Evolutionary conservation across 2,329 filamentous ascomycete genomes (phyloP).

Genomic region (Emericellopsis cladophorae): DNA sequence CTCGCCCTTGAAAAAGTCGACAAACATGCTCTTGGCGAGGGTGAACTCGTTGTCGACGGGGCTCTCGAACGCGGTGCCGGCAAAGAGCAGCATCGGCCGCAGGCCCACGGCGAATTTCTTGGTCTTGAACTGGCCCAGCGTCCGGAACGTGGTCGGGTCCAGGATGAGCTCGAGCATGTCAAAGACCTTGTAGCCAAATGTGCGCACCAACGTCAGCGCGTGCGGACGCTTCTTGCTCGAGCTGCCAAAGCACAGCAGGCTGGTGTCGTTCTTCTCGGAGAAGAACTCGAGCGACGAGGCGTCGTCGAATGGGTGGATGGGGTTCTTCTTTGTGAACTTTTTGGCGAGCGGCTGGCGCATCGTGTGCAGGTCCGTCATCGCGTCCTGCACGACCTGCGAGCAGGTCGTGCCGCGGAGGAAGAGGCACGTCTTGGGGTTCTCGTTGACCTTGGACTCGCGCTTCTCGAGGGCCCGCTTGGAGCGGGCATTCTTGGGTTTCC

Average conservation of each 20-base stretch:
- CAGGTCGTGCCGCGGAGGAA: constrained; percentile 82
- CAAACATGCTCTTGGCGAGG: constrained; percentile 72
- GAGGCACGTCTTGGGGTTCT: constrained; percentile 83
- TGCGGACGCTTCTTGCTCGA: constrained; percentile 95
- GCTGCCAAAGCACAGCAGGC: constrained; percentile 70
- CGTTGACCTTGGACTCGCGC: constrained; percentile 74
- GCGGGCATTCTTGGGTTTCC: constrained; percentile 61
- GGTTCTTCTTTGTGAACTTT: constrained; percentile 95
- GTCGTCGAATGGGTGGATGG: constrained; percentile 89
- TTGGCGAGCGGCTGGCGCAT: constrained; percentile 76
- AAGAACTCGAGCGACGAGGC: constrained; percentile 84
- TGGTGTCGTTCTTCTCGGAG: constrained; percentile 89
- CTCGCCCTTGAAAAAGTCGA: constrained; percentile 80
- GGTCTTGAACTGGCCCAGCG: constrained; percentile 63
- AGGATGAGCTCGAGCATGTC: constrained; percentile 92
- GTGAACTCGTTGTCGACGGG: constrained; percentile 69
- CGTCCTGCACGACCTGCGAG: constrained; percentile 71
- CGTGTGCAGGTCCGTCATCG: constrained; percentile 71
- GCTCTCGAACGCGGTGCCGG: constrained; percentile 77
- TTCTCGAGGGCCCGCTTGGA: constrained; percentile 92
- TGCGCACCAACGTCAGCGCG: constrained; percentile 68
- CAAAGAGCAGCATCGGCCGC: constrained; percentile 85
- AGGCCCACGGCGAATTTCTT: constrained; percentile 67
- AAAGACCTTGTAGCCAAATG: constrained; percentile 75
- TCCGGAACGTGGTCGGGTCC: constrained; percentile 59